Base-by-base conservation (phyloP, 768 basidiomycete genomes). In the Clavaria fumosa region DNA sequence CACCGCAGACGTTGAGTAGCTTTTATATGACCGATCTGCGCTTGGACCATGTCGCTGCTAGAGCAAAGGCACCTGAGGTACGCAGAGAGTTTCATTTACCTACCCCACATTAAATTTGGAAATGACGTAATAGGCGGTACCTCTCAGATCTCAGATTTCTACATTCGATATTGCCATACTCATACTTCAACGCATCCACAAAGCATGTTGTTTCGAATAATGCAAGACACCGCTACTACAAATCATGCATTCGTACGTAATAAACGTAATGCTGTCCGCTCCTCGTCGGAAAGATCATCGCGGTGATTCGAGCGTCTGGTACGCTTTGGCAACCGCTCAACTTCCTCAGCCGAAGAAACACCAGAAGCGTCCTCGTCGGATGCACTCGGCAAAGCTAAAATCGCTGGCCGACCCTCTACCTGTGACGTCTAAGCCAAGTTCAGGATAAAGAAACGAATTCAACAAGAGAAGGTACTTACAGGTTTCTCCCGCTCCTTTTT, bases 211-310 rank as follows among this genome's bases (percentile, higher is more conserved):
- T n/a, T n/a, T n/a, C 30, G 17, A 31, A 31, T 31, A 31, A n/a
- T 28, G 27, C 9, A 28, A 9, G 27, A n/a, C 30, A n/a, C n/a
- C 30, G 5, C n/a, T n/a, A 28, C 27, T 9, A 9, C 9, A 9
- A 7, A 15, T 34, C 33, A 20, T 20, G 15, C 21, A 14, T 14
- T 43, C 22, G 46, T 46, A 40, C 67, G 62, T 36, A 82, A 53
- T 32, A 89, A 48, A 34, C 61, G 58, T 20, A 86, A 53, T 4
- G 82, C 82, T 47, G 83, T 50, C 46, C 69, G 74, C 51, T 63
- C 59, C 14, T 60, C 58, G n/a, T 57, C 55, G 36, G n/a, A n/a
- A n/a, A n/a, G n/a, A n/a, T n/a, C n/a, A n/a, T n/a, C n/a, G 58
- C 58, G 23, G 63, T 42, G n/a, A 46, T 44, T 17, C 23, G 32